Conservation (phyloP, 768 basidiomycete genomes). For the Tulasnella sp. region DNA sequence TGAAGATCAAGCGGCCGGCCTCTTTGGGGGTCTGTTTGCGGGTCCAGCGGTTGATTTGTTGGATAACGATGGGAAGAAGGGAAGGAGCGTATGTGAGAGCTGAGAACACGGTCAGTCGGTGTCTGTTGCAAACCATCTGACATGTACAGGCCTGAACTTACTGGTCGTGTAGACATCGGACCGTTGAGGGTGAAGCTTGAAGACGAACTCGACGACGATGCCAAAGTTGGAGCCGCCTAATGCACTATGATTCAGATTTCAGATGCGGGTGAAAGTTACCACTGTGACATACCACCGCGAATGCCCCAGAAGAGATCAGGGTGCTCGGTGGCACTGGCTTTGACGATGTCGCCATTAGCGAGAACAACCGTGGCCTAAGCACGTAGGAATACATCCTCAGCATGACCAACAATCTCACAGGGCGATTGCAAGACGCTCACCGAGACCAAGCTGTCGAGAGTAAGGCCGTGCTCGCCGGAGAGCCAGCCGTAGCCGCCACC, state of each 20-base stretch:
- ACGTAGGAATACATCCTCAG: neutral
- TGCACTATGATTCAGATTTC: neutral
- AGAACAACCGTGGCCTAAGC: slow-evolving; percentile 40
- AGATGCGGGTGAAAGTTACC: neutral
- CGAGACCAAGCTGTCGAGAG: slow-evolving; percentile 41
- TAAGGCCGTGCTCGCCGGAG: slow-evolving; percentile 43
- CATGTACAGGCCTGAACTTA: neutral
- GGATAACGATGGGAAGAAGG: slow-evolving; percentile 27
- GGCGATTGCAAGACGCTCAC: slow-evolving; percentile 30
- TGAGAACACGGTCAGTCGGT: neutral
- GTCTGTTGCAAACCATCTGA: no score
- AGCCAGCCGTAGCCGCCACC: slow-evolving; percentile 63
- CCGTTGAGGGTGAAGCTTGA: slow-evolving; percentile 55
- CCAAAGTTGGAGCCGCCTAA: slow-evolving; percentile 42
- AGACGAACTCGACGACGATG: slow-evolving; percentile 55
- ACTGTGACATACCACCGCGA: slow-evolving; percentile 36
- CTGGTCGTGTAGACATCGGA: slow-evolving; percentile 31
- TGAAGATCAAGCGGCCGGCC: slow-evolving; percentile 14
- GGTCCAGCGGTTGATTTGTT: slow-evolving; percentile 30
- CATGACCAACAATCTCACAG: slow-evolving; percentile 45
- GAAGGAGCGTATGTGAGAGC: slow-evolving; percentile 27
- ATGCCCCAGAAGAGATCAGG: slow-evolving; percentile 41
- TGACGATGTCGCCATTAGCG: slow-evolving; percentile 38
- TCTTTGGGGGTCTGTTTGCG: slow-evolving; percentile 25
- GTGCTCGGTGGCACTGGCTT: slow-evolving; percentile 35